Conservation (phyloP, 495 filamentous ascomycete genomes). For the Parathielavia hyrcaniae region DNA sequence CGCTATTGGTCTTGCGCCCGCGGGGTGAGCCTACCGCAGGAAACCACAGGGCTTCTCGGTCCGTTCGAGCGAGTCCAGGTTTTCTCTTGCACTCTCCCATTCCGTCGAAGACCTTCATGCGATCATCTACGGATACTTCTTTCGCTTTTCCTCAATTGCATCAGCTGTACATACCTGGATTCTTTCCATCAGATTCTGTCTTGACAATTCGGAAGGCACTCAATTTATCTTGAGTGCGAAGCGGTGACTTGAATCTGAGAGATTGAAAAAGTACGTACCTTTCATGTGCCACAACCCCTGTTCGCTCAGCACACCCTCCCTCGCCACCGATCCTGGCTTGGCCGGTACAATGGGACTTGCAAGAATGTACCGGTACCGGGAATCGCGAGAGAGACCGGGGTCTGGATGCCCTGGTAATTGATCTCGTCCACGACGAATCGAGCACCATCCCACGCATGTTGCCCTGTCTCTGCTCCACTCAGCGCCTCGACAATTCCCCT, state of each 20-base stretch:
- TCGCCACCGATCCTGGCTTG: slow-evolving; percentile 17
- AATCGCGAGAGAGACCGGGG: slow-evolving; percentile 21
- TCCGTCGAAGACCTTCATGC: too few species aligned
- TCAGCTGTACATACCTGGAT: neutral
- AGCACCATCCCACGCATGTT: slow-evolving; percentile 25
- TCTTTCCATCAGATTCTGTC: neutral
- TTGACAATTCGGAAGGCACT: neutral
- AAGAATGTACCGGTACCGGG: slow-evolving; percentile 30
- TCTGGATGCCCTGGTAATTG: slow-evolving; percentile 23
- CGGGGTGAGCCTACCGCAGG: neutral
- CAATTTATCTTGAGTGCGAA: neutral
- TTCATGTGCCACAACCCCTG: slow-evolving; percentile 8
- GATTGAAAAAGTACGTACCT: neutral
- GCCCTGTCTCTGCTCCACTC: slow-evolving; percentile 16
- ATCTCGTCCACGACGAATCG: slow-evolving; percentile 25
- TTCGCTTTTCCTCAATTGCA: neutral
- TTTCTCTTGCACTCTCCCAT: neutral
- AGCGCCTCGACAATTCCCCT: slow-evolving; percentile 25
- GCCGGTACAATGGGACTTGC: slow-evolving; percentile 26
- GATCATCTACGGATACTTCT: neutral
- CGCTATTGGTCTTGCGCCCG: slow-evolving; percentile 2
- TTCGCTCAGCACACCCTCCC: neutral
- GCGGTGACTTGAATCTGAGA: neutral
- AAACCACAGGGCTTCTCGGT: slow-evolving; percentile 23
- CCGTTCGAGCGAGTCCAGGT: slow-evolving; percentile 23